A percentile compares a stretch with the other conserved stretches of the same genome.
Conservation (phyloP, 192 early-diverging fungal genomes). For the Backusella tarrabulga region DNA sequence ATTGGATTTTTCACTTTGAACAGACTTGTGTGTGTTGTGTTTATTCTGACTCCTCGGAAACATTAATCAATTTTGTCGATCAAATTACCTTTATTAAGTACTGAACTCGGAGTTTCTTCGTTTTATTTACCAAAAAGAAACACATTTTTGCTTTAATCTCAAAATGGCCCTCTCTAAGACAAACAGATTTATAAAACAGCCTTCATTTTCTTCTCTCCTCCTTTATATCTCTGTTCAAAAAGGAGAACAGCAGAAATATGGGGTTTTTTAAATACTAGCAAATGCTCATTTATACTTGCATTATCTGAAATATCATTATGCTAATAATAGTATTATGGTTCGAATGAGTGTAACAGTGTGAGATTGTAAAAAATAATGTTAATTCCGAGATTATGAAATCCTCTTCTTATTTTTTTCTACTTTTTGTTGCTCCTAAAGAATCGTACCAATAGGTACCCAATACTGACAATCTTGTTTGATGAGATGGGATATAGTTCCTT, state of each 20-base stretch:
- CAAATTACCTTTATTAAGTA: not conserved
- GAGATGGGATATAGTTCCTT: not conserved
- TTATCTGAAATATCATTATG: not conserved
- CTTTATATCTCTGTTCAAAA: too few species aligned
- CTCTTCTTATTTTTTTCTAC: not conserved
- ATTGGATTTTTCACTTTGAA: not conserved
- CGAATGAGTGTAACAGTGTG: not conserved
- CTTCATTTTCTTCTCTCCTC: too few species aligned
- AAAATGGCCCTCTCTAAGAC: not conserved
- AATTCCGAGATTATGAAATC: not conserved
- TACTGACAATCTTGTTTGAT: not conserved
- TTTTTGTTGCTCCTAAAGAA: not conserved
- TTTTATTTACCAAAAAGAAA: slow-evolving; percentile 5
- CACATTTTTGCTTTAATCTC: not conserved
- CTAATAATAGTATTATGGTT: not conserved
- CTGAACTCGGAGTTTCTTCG: not conserved
- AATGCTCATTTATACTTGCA: not conserved
- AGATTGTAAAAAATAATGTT: not conserved
- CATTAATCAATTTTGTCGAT: not conserved
- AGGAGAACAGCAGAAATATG: too few species aligned
- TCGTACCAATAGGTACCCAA: not conserved
- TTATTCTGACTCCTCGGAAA: not conserved
- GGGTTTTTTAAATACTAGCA: not conserved
- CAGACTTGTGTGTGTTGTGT: not conserved
- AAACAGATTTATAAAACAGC: not conserved